Evolutionary conservation across 2,329 filamentous ascomycete species (phyloP), one percentile per base, ranked within the genome.

Genomic region (Penicillium sp.): DNA sequence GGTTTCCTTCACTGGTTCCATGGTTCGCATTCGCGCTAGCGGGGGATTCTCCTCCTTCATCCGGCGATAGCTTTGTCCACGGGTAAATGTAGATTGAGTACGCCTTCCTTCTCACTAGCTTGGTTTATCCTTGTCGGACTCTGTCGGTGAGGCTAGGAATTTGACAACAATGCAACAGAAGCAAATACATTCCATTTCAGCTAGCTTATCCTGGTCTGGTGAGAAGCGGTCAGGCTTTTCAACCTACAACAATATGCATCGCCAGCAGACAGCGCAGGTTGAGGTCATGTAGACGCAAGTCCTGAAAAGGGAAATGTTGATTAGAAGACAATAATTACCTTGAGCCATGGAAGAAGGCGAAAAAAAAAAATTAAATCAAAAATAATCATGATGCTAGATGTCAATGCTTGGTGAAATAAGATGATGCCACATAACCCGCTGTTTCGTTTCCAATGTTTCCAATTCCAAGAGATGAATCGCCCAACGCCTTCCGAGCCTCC

Each of bases 261-360:
- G 57, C 58, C 62, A 61, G 35, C 56, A 50, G 44, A 52, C 55
- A 59, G n/a, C 56, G 51, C 58, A 55, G 52, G n/a, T 45, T n/a
- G 21, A 48, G 14, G n/a, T 31, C 47, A 56, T 57, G 42, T 54
- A 57, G 26, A 61, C 35, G 49, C 45, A 29, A 26, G 35, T 35
- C 44, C 14, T 35, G 51, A 43, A 46, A 39, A 54, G 2, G 19
- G 19, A 7, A 35, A 24, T 21, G 14, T 22, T 33, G 44, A 27
- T 33, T 39, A 33, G 31, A 16, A 33, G 31, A 33, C 31, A 33
- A 33, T 7, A 16, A 14, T 33, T 7, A 14, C 6, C 7, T 37
- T 19, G 35, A 10, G 19, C 9, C 35, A n/a, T 39, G 9, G n/a
- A 39, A 19, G 35, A 19, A 10, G 35, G 35, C 9, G n/a, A 19